A percentile compares a stretch with the other conserved stretches of the same genome.
Conservation (phyloP, 257 asterid species). For the Ligustrum vulgare region DNA sequence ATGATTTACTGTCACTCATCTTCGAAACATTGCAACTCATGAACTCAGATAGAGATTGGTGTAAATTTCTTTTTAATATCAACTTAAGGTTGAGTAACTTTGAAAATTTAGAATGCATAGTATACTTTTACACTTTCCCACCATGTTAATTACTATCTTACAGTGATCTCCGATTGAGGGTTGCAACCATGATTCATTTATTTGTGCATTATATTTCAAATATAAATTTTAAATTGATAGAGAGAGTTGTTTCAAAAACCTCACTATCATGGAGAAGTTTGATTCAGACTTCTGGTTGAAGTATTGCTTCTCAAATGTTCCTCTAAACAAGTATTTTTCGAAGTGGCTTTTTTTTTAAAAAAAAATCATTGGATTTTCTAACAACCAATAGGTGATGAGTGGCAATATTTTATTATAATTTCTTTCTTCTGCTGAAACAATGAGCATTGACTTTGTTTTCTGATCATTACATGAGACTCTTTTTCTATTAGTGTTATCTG, state of each 20-base stretch:
- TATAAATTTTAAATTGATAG: neutral
- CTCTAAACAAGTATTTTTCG: neutral
- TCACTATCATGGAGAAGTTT: constrained; percentile 1
- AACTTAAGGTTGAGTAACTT: neutral
- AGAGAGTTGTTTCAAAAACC: neutral
- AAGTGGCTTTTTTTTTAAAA: neutral
- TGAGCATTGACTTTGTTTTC: neutral
- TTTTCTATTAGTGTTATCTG: neutral
- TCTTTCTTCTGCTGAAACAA: neutral
- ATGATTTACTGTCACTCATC: neutral
- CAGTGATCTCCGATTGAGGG: neutral
- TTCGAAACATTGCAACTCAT: neutral
- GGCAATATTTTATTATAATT: neutral
- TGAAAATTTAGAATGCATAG: neutral
- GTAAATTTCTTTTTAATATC: neutral
- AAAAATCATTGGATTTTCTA: neutral
- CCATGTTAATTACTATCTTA: neutral
- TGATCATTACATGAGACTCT: no score
- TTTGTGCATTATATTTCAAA: neutral
- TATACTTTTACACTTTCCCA: neutral
- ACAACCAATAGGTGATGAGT: neutral
- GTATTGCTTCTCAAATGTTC: constrained; percentile 1
- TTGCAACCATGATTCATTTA: neutral
- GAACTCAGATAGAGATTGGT: neutral
- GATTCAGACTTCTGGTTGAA: neutral